phyloP scores from a whole-genome alignment of 352 stramenopile species.

The Phytophthora europaea region DNA sequence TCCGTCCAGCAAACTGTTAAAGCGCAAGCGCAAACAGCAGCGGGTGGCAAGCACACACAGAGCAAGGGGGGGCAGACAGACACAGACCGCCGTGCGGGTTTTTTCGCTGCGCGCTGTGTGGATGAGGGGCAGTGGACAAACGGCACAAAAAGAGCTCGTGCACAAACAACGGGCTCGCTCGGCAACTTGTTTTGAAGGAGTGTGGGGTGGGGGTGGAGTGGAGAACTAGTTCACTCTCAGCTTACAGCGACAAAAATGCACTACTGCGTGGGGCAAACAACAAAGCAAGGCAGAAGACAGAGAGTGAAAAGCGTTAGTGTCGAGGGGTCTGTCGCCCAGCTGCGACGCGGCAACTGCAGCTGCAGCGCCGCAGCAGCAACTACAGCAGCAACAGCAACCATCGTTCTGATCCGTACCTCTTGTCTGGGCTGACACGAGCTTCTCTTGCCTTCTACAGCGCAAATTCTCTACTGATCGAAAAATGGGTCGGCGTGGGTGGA shows the following conservation, averaged over 20 bases:
- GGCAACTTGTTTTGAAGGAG: constrained; percentile 45
- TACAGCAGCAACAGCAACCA: not conserved
- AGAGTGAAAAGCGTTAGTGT: not conserved
- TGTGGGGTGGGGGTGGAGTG: constrained; percentile 3
- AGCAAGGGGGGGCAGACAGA: constrained; percentile 29
- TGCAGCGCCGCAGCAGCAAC: not conserved
- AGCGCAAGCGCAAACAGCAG: constrained; percentile 46
- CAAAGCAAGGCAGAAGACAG: not conserved
- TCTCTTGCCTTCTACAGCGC: constrained; percentile 26
- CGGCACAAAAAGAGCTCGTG: constrained; percentile 41
- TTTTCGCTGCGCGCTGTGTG: constrained; percentile 22
- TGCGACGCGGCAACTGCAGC: not conserved
- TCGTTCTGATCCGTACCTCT: constrained; percentile 29
- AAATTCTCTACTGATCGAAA: constrained; percentile 52
- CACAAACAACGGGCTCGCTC: constrained; percentile 47
- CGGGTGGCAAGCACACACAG: constrained; percentile 16
- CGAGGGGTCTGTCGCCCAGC: not conserved
- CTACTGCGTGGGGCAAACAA: constrained; percentile 25
- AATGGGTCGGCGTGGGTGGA: not conserved
- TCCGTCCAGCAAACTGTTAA: constrained; percentile 34
- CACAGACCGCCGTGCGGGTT: constrained; percentile 7
- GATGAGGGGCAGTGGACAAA: constrained; percentile 29
- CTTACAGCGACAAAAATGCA: constrained; percentile 35
- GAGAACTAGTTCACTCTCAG: constrained; percentile 35
- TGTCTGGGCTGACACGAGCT: constrained; percentile 16